Evolutionary conservation across 176 grass and related monocot genomes (phyloP).

Genomic region (Thalia dealbata): DNA sequence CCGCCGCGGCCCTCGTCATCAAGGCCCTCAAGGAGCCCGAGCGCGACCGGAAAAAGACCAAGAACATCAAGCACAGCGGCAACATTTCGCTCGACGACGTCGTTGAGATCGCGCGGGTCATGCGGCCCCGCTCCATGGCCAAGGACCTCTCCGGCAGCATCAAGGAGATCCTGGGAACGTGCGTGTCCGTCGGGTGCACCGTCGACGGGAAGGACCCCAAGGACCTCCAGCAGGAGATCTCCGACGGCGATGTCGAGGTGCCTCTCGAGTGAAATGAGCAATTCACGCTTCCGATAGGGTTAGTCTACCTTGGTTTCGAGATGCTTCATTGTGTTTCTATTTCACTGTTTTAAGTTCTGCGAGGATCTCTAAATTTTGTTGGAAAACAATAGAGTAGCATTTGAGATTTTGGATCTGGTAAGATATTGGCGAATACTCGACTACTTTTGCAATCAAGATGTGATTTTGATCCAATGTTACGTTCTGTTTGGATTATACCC

Average conservation of each 20-base stretch:
- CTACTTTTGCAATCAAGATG: neutral
- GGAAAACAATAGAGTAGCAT: neutral
- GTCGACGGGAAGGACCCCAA: conserved; percentile 13
- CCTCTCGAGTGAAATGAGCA: conserved; percentile 3
- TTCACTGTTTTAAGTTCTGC: neutral
- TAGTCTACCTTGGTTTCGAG: neutral
- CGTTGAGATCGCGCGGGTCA: conserved; percentile 1
- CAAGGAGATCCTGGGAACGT: conserved; percentile 12
- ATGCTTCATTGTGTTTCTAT: neutral
- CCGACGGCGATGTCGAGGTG: conserved; percentile 11
- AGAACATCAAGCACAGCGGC: conserved; percentile 14
- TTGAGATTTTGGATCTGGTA: neutral
- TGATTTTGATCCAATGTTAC: neutral
- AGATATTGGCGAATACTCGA: neutral
- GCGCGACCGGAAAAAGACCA: conserved; percentile 10
- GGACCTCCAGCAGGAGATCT: conserved; percentile 3
- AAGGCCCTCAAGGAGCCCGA: conserved; percentile 14
- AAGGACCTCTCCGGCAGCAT: conserved; percentile 1
- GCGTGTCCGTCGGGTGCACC: conserved; percentile 9
- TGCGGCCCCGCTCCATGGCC: neutral
- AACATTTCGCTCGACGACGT: conserved; percentile 12
- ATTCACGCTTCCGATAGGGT: neutral
- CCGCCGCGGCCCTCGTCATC: conserved; percentile 10
- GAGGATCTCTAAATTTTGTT: neutral
- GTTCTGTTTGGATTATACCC: neutral